Evolutionary conservation across 225 moss, liverwort and hornwort species (phyloP).

Genomic region (Anthoceros angustus): DNA sequence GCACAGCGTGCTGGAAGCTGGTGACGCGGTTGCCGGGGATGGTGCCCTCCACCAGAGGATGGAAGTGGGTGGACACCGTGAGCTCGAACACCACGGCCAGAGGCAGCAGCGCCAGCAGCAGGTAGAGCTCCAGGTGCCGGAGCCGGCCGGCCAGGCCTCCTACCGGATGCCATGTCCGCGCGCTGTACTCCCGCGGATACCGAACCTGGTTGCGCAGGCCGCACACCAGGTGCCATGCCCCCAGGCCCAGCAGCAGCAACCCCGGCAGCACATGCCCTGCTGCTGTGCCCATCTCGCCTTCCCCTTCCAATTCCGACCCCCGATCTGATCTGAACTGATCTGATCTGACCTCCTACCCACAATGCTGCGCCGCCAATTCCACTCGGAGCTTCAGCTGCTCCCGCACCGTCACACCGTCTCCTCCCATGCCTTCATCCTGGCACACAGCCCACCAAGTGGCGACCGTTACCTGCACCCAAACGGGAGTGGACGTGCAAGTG

Average conservation of each 20-base stretch:
- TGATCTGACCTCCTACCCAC: background rate
- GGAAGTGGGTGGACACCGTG: conserved; percentile 65
- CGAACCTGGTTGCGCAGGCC: conserved; percentile 39
- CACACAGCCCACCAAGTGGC: too few relatives aligned
- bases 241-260: conserved; percentile 46
- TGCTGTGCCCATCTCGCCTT: conserved; percentile 84
- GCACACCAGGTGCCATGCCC: conserved; percentile 60
- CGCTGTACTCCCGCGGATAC: conserved; percentile 53
- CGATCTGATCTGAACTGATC: background rate
- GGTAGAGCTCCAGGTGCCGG: conserved; percentile 65
- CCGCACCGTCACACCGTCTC: too few relatives aligned
- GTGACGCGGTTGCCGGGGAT: conserved; percentile 66
- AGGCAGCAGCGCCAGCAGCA: conserved; percentile 51
- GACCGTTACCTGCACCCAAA: too few relatives aligned
- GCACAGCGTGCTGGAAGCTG: conserved; percentile 73
- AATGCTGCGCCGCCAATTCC: background rate
- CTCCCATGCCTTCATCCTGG: too few relatives aligned
- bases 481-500: too few relatives aligned
- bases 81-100: conserved; percentile 81
- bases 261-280: conserved; percentile 61
- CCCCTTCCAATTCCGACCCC: background rate
- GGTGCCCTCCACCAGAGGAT: conserved; percentile 43
- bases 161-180: conserved; percentile 74
- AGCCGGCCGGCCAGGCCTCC: conserved; percentile 42
- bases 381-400: background rate